A percentile compares a stretch with the other conserved stretches of the same genome.
phyloP scores from a whole-genome alignment of 2,329 filamentous ascomycete genomes.

The Juglanconis sp. region DNA sequence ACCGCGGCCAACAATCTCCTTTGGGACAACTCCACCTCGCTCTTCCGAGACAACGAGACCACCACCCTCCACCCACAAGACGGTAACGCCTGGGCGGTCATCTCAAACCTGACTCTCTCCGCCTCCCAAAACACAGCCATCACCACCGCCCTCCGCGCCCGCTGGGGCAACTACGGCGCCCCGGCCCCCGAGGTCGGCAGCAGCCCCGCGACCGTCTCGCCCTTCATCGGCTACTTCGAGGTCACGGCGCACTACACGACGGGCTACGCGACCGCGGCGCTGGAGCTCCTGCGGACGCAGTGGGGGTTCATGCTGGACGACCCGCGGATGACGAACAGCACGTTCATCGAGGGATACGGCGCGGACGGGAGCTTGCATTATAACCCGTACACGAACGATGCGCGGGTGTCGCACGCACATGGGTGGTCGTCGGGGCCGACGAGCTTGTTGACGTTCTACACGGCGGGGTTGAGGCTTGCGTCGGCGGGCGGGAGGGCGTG shows the following conservation, averaged over 20 bases:
- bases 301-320: slow-evolving; percentile 17
- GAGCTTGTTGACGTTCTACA: slow-evolving; percentile 1
- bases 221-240: slow-evolving; percentile 15
- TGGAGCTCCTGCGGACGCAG: slow-evolving; percentile 1
- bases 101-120: slow-evolving; percentile 12
- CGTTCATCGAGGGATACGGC: slow-evolving; percentile 8
- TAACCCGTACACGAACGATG: slow-evolving; percentile 11
- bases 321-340: slow-evolving; percentile 15
- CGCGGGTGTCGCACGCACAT: slow-evolving; percentile 10
- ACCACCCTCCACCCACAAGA: slow-evolving; percentile 33
- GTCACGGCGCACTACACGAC: slow-evolving; percentile 8
- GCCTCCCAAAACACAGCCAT: neutral
- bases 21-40: slow-evolving; percentile 41
- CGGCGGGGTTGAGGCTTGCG: slow-evolving; percentile 7
- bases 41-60: slow-evolving; percentile 48
- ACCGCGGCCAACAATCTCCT: slow-evolving; percentile 42
- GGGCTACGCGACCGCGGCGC: slow-evolving; percentile 4
- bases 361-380: slow-evolving; percentile 15
- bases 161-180: slow-evolving; percentile 10
- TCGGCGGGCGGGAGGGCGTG: slow-evolving; percentile 7
- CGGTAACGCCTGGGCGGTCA: slow-evolving; percentile 12
- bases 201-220: slow-evolving; percentile 5
- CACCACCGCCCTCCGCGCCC: slow-evolving; percentile 3
- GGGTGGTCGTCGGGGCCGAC: slow-evolving; percentile 14
- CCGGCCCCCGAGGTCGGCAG: slow-evolving; percentile 10